Conservation (phyloP, 805 yeast genomes). For the Candida peoriensis region DNA sequence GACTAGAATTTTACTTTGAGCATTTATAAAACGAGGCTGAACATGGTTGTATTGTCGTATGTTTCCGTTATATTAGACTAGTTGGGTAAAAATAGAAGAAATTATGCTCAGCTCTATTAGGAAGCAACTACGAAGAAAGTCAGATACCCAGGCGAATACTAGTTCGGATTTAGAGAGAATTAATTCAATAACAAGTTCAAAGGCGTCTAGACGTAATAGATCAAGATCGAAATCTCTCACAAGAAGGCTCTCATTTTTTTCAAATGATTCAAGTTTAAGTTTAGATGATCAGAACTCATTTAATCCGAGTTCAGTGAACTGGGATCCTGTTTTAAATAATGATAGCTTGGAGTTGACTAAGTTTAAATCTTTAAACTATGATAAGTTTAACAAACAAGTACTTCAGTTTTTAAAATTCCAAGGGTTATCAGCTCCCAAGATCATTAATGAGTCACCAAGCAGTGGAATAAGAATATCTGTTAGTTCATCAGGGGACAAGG, state of each 20-base stretch:
- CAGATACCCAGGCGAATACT: conserved; percentile 3
- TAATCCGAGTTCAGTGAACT: conserved; percentile 3
- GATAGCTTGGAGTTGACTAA: conserved; percentile 12
- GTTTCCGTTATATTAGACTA: too few relatives aligned
- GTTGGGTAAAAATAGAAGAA: too few relatives aligned
- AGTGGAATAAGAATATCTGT: conserved; percentile 18
- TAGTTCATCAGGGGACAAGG: conserved; percentile 29
- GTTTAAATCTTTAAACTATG: conserved; percentile 17
- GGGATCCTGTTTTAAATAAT: neutral
- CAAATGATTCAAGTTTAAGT: conserved; percentile 8
- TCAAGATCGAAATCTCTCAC: neutral
- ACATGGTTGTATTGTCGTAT: too few relatives aligned
- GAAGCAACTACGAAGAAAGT: conserved; percentile 6
- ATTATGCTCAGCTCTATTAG: neutral
- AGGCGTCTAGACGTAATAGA: neutral
- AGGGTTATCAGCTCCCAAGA: conserved; percentile 19
- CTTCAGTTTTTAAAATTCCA: conserved; percentile 16
- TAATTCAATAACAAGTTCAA: conserved; percentile 1
- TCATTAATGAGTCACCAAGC: conserved; percentile 8
- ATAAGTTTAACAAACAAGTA: conserved; percentile 16
- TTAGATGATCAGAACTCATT: conserved; percentile 13
- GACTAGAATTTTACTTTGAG: too few relatives aligned
- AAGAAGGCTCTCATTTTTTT: conserved; percentile 16
- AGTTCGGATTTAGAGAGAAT: conserved; percentile 1
- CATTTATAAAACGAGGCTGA: too few relatives aligned